These are phyloP conservation scores for Ogataea trehaloabstinens DNA, from an alignment of 805 yeast genomes.

Conservation along the genomic window DNA sequence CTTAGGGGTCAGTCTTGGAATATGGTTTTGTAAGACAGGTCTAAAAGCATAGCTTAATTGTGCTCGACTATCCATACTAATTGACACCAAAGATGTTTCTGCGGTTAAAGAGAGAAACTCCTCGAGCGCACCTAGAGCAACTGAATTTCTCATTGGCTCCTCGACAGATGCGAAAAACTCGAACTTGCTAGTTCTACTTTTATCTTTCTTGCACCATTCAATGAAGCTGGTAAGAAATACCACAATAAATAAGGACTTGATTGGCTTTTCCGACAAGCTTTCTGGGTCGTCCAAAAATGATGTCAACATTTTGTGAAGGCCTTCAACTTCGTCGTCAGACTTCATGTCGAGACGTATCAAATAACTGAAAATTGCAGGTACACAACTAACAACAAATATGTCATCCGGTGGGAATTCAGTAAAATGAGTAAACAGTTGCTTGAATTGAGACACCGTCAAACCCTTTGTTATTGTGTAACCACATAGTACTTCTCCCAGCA, in stretches of 20 bases:
- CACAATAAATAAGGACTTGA: slow-evolving; percentile 46
- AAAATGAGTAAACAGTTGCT: slow-evolving; percentile 43
- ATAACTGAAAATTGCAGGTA: slow-evolving; percentile 56
- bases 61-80: slow-evolving; percentile 10
- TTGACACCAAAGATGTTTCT: slow-evolving; percentile 41
- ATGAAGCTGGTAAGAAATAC: slow-evolving; percentile 58
- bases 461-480: slow-evolving; percentile 45
- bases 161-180: slow-evolving; percentile 50
- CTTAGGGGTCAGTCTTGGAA: slow-evolving; percentile 55
- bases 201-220: slow-evolving; percentile 61
- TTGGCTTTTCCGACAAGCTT: slow-evolving; percentile 44
- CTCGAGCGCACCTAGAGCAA: slow-evolving; percentile 69
- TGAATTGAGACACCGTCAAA: slow-evolving; percentile 34
- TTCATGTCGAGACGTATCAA: slow-evolving; percentile 38
- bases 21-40: slow-evolving; percentile 60
- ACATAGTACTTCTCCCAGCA: slow-evolving; percentile 61
- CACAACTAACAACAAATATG: slow-evolving; percentile 56
- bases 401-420: slow-evolving; percentile 57
- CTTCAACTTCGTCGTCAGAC: slow-evolving; percentile 37
- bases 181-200: slow-evolving; percentile 40
- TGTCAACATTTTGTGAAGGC: slow-evolving; percentile 36
- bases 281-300: slow-evolving; percentile 38
- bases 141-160: slow-evolving; percentile 55
- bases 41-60: slow-evolving; percentile 59
- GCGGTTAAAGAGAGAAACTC: slow-evolving; percentile 61